Base-by-base conservation (phyloP, 768 basidiomycete genomes). In the Boletus rubescentipes region DNA sequence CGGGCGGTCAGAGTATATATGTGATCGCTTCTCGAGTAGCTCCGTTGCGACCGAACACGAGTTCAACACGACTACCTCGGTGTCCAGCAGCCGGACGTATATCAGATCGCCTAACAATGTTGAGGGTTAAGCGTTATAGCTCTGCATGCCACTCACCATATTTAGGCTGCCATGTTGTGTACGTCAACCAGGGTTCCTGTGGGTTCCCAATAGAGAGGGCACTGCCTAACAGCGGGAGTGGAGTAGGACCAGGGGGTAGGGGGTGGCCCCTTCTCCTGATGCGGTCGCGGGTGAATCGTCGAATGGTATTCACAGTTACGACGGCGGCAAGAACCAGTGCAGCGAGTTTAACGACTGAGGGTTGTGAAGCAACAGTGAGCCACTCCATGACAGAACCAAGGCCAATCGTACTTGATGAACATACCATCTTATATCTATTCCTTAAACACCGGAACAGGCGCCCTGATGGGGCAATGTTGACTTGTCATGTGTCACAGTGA, bases 1-100 rank as follows among this genome's bases (percentile, higher is more conserved):
- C 1, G 54, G 51, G 29, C 54, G 58, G 21, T 59, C 54, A 16
- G 58, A 59, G 35, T 56, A 59, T 29, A 41, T 46, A 11, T 56
- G 50, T 4, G 58, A 59, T 20, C 54, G 54, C 32, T 56, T 52
- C 23, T 49, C 58, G 8, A 56, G 41, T 6, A 56, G 15, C 2
- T 53, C 54, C 9, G 6, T 34, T 11, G 54, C 50, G 29, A 12
- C 41, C 4, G 29, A 18, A 7, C 5, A 16, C 4, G 58, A 59
- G 15, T 49, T 56, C 43, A 56, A 18, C 2, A 56, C 36, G 39
- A 59, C 8, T 8, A 55, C 46, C 12, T 55, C 41, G 3, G 14
- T 23, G 14, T 46, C 48, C 43, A 58, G 41, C 11, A 58, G 35
- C 15, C 44, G 52, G 16, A 46, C 26, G 30, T 54, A 48, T 20